phyloP scores from a whole-genome alignment of 352 stramenopile genomes.

The Globisporangium uncinulatum region DNA sequence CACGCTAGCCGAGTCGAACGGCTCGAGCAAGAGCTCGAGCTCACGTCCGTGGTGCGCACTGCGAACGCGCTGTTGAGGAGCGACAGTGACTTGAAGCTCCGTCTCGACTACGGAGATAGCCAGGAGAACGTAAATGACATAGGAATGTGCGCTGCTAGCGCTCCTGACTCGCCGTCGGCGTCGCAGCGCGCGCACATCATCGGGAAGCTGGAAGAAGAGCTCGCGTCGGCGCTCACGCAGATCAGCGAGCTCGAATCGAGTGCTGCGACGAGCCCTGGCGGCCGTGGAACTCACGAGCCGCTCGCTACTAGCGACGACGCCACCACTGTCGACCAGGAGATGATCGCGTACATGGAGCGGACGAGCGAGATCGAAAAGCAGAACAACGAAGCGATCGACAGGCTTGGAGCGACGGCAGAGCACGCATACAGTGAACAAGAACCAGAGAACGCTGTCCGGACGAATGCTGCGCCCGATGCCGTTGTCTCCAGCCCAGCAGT shows the following conservation, averaged over 20 bases:
- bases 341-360: constrained; percentile 12
- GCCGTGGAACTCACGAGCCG: neutral
- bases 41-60: constrained; percentile 6
- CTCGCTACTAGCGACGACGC: too few species aligned
- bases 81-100: neutral
- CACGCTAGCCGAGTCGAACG: constrained; percentile 9
- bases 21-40: constrained; percentile 12
- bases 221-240: constrained; percentile 15
- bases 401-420: constrained; percentile 5
- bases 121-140: neutral
- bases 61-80: constrained; percentile 10
- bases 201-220: constrained; percentile 22
- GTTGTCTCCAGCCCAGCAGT: neutral
- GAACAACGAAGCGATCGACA: constrained; percentile 12
- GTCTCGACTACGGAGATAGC: too few species aligned
- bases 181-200: constrained; percentile 16
- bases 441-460: neutral
- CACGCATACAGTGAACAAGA: neutral
- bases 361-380: constrained; percentile 16
- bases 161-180: neutral
- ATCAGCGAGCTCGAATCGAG: constrained; percentile 18
- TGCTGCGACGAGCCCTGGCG: neutral
- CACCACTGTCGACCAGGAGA: constrained; percentile 4
- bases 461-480: neutral
- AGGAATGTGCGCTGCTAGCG: neutral